Conservation (phyloP, 2,329 filamentous ascomycete genomes). For the Ophiocordyceps polyrhachis-furcata region DNA sequence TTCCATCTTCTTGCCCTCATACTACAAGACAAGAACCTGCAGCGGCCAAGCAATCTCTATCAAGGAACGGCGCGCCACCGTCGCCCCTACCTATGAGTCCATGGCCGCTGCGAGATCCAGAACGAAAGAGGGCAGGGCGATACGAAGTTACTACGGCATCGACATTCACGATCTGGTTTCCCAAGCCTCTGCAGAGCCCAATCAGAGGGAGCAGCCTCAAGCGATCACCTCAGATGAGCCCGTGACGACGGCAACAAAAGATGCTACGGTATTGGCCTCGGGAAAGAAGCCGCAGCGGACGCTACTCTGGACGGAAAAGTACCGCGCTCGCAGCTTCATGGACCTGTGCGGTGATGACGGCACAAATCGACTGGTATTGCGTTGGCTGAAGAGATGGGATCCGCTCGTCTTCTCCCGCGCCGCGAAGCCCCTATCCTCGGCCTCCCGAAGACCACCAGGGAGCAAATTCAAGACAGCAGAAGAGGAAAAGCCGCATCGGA, state of each 20-base stretch:
- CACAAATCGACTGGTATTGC: slow-evolving; percentile 74
- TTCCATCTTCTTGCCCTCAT: neutral
- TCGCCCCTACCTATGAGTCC: slow-evolving; percentile 39
- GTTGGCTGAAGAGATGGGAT: slow-evolving; percentile 93
- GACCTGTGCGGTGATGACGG: slow-evolving; percentile 89
- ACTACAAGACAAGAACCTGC: slow-evolving; percentile 28
- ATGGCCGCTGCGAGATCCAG: slow-evolving; percentile 50
- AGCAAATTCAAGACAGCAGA: slow-evolving; percentile 37
- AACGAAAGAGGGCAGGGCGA: slow-evolving; percentile 47
- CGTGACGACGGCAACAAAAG: slow-evolving; percentile 5
- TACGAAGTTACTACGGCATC: slow-evolving; percentile 74
- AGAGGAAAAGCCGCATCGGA: slow-evolving; percentile 63
- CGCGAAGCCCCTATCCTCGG: slow-evolving; percentile 29
- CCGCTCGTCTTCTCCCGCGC: slow-evolving; percentile 73
- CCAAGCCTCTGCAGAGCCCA: slow-evolving; percentile 43
- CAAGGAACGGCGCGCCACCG: slow-evolving; percentile 28
- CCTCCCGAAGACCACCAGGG: slow-evolving; percentile 26
- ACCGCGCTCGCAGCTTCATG: slow-evolving; percentile 77
- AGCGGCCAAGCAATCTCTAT: slow-evolving; percentile 38
- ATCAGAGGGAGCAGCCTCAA: slow-evolving; percentile 13
- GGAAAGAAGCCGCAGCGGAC: slow-evolving; percentile 27
- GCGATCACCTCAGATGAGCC: slow-evolving; percentile 13
- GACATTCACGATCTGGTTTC: slow-evolving; percentile 74
- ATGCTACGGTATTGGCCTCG: slow-evolving; percentile 1
- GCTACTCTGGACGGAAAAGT: slow-evolving; percentile 91